Evolutionary conservation across 306 rosid genomes (phyloP), one percentile per base, ranked within the genome.

Genomic region (Fragaria iinumae): DNA sequence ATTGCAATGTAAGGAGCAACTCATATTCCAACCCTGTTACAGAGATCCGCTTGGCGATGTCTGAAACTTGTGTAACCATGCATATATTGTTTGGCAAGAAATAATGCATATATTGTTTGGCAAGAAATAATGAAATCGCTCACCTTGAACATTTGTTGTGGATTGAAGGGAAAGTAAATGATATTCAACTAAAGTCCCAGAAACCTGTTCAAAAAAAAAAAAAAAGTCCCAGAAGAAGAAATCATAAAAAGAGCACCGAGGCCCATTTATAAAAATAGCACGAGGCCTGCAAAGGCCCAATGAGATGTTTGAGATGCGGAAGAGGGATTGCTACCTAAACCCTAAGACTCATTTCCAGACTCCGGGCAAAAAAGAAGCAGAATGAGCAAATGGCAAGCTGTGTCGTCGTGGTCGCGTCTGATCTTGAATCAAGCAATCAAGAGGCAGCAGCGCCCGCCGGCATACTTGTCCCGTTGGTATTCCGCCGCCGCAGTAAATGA

Each of bases 401-500:
- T 10, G 48, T 29, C 34, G 76, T 76, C 76, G 57, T 86, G 87
- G 86, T 84, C 84, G 43, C 89, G 83, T 62, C 81, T 85, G 80
- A n/a, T 79, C 56, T 73, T 81, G 48, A 83, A 76, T 72, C 90
- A 81, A 77, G 55, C 72, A 67, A 71, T 84, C 32, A 77, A 75
- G 59, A 83, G 75, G 64, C 27, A 57, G 64, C 65, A 74, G 69
- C 67, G 81, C 23, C 44, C 57, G 6, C 43, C 43, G 23, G 45
- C 59, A 8, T 77, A 57, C 20, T 64, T 78, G 44, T 55, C 64
- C 79, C 75, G 20, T 25, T 11, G 5, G 11, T 91, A 83, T 80
- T 90, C 87, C 77, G 80, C 96, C 76, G 80, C 96, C 8, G 71
- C 72, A 34, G 78, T 86, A 5, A 5, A 79, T 5, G 32, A 32